Percentiles rank a stretch among this genome's conserved stretches.
Conservation (phyloP, 1,284 basidiomycete species). For the Pulchroboletus neoregius region DNA sequence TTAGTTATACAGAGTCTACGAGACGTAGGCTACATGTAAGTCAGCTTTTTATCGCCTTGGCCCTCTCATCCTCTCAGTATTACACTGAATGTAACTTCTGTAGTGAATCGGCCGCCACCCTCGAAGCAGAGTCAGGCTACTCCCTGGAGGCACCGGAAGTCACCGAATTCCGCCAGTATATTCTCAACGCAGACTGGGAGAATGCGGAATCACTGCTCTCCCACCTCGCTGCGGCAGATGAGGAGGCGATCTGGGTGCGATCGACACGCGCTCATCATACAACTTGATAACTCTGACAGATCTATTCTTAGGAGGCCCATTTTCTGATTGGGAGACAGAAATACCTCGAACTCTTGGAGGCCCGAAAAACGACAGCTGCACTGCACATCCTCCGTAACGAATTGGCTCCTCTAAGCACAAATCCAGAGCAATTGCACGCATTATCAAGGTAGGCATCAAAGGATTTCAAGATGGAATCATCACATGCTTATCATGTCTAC, state of each 20-base stretch:
- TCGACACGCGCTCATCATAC: slow-evolving; percentile 14
- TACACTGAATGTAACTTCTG: slow-evolving; percentile 12
- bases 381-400: slow-evolving; percentile 84
- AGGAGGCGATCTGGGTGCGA: slow-evolving; percentile 63
- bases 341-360: slow-evolving; percentile 92
- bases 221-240: slow-evolving; percentile 62
- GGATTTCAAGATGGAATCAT: background rate
- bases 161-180: slow-evolving; percentile 75
- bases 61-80: slow-evolving; percentile 8
- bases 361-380: slow-evolving; percentile 76
- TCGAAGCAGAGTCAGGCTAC: slow-evolving; percentile 93
- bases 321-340: slow-evolving; percentile 94
- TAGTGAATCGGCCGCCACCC: slow-evolving; percentile 83
- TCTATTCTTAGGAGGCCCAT: slow-evolving; percentile 59
- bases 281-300: slow-evolving; percentile 19
- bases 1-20: slow-evolving; percentile 86
- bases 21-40: slow-evolving; percentile 92
- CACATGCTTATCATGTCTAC: slow-evolving; percentile 13
- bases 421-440: slow-evolving; percentile 76
- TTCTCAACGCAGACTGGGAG: slow-evolving; percentile 82
- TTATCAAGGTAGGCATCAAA: slow-evolving; percentile 68
- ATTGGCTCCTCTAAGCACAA: slow-evolving; percentile 74
- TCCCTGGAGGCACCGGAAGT: slow-evolving; percentile 79
- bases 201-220: slow-evolving; percentile 73
- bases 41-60: slow-evolving; percentile 20